phyloP scores from a whole-genome alignment of 768 basidiomycete genomes.

The Serendipita sp. region DNA sequence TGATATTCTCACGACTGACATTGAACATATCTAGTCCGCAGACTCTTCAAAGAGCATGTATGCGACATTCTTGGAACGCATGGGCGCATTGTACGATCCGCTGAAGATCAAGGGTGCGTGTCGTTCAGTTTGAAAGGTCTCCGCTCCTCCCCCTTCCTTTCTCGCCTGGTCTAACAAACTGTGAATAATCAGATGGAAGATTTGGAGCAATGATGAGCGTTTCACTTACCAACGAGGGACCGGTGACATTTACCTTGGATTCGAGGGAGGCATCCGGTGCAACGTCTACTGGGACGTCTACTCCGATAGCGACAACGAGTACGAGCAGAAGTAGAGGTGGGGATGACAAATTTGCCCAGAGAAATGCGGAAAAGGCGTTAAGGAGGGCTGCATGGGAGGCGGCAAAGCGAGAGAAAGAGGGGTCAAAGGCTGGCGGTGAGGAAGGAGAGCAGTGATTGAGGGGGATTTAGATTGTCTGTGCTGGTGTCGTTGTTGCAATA shows the following conservation, averaged over 20 bases:
- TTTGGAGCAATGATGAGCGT: constrained; percentile 98
- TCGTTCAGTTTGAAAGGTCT: background rate
- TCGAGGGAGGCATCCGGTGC: constrained; percentile 20
- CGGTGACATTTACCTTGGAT: constrained; percentile 73
- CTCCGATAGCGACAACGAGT: background rate
- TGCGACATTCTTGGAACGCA: constrained; percentile 48
- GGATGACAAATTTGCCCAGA: background rate
- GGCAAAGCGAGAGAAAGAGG: background rate
- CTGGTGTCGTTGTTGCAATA: too few relatives aligned
- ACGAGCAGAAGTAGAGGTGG: background rate
- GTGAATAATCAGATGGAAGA: constrained; percentile 47
- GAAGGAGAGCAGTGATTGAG: background rate
- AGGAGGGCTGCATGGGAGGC: background rate
- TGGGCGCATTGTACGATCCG: constrained; percentile 49
- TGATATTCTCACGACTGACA: background rate
- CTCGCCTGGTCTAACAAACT: background rate
- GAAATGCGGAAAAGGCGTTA: background rate
- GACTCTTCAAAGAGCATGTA: constrained; percentile 58
- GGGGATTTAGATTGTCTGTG: too few relatives aligned
- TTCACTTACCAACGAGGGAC: constrained; percentile 74
- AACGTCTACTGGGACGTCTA: background rate
- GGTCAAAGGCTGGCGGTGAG: background rate
- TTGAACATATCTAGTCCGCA: constrained; percentile 31
- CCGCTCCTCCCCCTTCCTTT: background rate
- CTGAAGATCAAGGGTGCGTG: constrained; percentile 62